Evolutionary conservation across 192 early-diverging fungal genomes (phyloP).

Genomic region (Linnemannia zychae): DNA sequence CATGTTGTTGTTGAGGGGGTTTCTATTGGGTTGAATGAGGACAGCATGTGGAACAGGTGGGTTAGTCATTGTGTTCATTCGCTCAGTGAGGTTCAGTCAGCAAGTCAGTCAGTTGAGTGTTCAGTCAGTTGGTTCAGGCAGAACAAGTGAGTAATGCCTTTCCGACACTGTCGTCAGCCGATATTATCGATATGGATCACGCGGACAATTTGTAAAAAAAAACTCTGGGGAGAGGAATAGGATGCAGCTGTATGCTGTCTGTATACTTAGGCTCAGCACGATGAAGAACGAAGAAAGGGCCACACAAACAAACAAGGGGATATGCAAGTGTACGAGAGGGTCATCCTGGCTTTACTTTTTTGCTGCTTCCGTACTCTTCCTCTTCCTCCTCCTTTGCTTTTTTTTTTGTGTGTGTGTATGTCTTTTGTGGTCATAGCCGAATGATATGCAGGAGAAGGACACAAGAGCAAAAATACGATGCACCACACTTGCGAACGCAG

Average conservation of each 20-base stretch:
- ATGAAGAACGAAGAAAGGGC: neutral
- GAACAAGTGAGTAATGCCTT: neutral
- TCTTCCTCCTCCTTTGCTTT: neutral
- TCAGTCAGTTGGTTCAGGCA: neutral
- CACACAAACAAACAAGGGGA: neutral
- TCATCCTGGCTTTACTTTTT: neutral
- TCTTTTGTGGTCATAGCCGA: neutral
- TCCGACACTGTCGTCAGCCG: neutral
- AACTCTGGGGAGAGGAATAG: neutral
- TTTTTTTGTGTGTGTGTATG: neutral
- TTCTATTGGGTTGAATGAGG: conserved; percentile 47
- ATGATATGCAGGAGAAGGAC: conserved; percentile 2
- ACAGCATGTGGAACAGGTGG: neutral
- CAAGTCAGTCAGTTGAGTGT: conserved; percentile 4
- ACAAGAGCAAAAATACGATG: neutral
- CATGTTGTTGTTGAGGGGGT: conserved; percentile 79
- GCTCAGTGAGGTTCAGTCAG: conserved; percentile 7
- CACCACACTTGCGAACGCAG: neutral
- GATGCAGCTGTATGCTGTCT: neutral
- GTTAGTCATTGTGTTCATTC: neutral
- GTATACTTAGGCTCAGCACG: neutral
- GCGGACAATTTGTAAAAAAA: neutral
- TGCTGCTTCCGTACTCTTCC: neutral
- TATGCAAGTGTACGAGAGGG: neutral
- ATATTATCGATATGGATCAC: conserved; percentile 9